phyloP scores from a whole-genome alignment of 352 stramenopile genomes.

The Phytophthora colocasiae region DNA sequence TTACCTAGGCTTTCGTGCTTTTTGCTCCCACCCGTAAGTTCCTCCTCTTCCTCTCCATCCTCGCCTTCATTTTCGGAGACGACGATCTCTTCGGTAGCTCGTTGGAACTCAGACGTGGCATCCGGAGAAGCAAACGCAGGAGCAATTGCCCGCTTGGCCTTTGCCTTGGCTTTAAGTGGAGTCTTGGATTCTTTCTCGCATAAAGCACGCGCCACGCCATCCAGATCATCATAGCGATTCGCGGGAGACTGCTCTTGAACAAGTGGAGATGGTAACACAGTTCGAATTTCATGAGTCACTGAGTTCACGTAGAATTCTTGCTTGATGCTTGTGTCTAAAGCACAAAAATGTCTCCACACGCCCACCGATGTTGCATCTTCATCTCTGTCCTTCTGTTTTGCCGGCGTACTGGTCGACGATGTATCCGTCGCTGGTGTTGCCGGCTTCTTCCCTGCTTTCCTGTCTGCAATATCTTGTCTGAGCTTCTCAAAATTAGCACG shows the following conservation, averaged over 20 bases:
- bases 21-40: not conserved
- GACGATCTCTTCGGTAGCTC: slow-evolving; percentile 45
- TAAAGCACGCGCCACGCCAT: slow-evolving; percentile 31
- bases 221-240: slow-evolving; percentile 58
- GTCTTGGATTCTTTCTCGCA: slow-evolving; percentile 33
- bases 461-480: slow-evolving; percentile 68
- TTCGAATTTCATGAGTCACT: slow-evolving; percentile 73
- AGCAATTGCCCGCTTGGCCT: slow-evolving; percentile 46
- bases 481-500: slow-evolving; percentile 80
- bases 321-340: slow-evolving; percentile 55
- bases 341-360: slow-evolving; percentile 78
- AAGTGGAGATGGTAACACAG: slow-evolving; percentile 57
- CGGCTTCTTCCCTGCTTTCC: slow-evolving; percentile 51
- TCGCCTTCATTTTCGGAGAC: slow-evolving; percentile 45
- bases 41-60: slow-evolving; percentile 23
- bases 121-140: slow-evolving; percentile 53
- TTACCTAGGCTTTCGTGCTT: slow-evolving; percentile 37
- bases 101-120: slow-evolving; percentile 43
- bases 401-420: slow-evolving; percentile 20
- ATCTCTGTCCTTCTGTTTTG: slow-evolving; percentile 22
- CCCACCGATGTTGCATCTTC: slow-evolving; percentile 37
- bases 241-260: slow-evolving; percentile 61
- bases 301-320: slow-evolving; percentile 86
- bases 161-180: slow-evolving; percentile 30
- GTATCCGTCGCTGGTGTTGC: slow-evolving; percentile 22